Conservation (phyloP, 495 filamentous ascomycete species). For the Daldinia grandis region DNA sequence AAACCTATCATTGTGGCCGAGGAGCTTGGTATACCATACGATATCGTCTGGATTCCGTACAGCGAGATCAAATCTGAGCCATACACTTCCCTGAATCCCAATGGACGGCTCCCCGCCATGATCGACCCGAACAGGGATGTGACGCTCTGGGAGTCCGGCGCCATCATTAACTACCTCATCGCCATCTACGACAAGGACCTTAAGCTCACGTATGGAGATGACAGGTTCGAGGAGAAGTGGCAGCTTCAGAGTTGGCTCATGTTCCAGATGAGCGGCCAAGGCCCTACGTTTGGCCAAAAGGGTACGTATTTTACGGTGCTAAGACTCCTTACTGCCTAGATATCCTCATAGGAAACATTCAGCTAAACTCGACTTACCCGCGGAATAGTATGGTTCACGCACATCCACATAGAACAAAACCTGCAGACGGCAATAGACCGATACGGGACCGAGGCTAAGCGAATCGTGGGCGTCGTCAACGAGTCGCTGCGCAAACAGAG, state of each 20-base stretch:
- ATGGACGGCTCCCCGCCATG: conserved; percentile 66
- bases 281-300: conserved; percentile 67
- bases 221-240: conserved; percentile 57
- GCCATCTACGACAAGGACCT: conserved; percentile 69
- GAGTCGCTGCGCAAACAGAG: not conserved
- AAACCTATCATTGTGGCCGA: conserved; percentile 69
- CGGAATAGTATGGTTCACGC: not conserved
- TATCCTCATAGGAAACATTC: not conserved
- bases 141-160: conserved; percentile 62
- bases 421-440: not conserved
- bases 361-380: not conserved
- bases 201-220: conserved; percentile 61
- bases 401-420: not conserved
- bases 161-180: conserved; percentile 71
- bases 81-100: conserved; percentile 68
- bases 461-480: not conserved
- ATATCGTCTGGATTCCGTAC: conserved; percentile 26
- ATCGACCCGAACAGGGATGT: conserved; percentile 54
- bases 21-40: conserved; percentile 66
- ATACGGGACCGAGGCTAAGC: not conserved
- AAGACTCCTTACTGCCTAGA: not conserved
- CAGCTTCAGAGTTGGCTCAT: conserved; percentile 62
- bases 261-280: conserved; percentile 75
- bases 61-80: conserved; percentile 59
- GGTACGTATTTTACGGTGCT: conserved; percentile 5